These are phyloP conservation scores for Claviceps humidiphila DNA, from an alignment of 2,329 filamentous ascomycete genomes.

Conservation along the genomic window DNA sequence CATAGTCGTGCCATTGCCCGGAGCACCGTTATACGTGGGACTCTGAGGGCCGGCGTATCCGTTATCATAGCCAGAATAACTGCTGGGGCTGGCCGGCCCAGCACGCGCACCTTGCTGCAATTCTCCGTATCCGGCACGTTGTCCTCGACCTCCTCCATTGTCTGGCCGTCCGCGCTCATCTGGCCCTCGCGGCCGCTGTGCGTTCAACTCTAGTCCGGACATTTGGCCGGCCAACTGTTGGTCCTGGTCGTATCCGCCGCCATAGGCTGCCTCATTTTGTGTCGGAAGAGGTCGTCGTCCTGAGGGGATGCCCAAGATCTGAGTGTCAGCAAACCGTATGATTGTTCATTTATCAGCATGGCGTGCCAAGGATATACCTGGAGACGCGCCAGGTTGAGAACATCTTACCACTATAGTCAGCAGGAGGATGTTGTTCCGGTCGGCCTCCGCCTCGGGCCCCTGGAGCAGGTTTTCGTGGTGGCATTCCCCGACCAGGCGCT, in stretches of 20 bases:
- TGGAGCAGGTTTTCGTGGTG: not conserved
- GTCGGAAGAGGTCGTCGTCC: constrained; percentile 11
- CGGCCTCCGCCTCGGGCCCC: not conserved
- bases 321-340: not conserved
- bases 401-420: constrained; percentile 4
- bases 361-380: not conserved
- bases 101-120: constrained; percentile 16
- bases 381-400: not conserved
- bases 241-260: constrained; percentile 15
- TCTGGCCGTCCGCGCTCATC: constrained; percentile 15
- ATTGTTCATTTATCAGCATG: not conserved
- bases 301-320: constrained; percentile 7
- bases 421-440: constrained; percentile 3
- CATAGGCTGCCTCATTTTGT: constrained; percentile 10
- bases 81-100: constrained; percentile 11
- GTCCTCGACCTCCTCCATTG: constrained; percentile 13
- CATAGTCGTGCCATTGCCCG: constrained; percentile 49
- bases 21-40: constrained; percentile 27
- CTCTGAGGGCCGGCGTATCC: constrained; percentile 16
- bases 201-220: constrained; percentile 22
- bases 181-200: constrained; percentile 13
- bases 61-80: constrained; percentile 16
- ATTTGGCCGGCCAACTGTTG: constrained; percentile 21
- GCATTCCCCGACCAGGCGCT: constrained; percentile 15
- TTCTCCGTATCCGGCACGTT: constrained; percentile 17